phyloP scores from a whole-genome alignment of 306 rosid genomes.

The Citrullus amarus region DNA sequence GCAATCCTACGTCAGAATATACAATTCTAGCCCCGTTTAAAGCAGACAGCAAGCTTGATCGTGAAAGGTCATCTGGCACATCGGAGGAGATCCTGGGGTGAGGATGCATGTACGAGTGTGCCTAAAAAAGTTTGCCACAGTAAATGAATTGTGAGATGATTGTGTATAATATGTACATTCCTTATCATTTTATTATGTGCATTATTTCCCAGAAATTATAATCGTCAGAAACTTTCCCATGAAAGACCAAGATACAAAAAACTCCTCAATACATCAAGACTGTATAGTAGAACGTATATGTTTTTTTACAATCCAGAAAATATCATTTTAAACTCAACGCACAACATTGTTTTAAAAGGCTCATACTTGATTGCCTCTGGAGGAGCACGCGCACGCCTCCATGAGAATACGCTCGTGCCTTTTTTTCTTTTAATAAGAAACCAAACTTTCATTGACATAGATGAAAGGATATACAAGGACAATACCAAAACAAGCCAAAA shows the following conservation, averaged over 20 bases:
- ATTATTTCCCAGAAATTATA: neutral
- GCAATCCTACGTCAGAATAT: constrained; percentile 52
- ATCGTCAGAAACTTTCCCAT: neutral
- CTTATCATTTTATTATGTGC: neutral
- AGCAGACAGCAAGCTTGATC: constrained; percentile 43
- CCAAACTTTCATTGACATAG: too few species aligned
- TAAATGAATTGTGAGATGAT: constrained; percentile 10
- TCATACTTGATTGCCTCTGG: neutral
- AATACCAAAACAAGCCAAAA: too few species aligned
- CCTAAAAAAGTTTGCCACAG: constrained; percentile 29
- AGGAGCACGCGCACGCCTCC: neutral
- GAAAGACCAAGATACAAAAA: neutral
- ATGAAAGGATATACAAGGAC: too few species aligned
- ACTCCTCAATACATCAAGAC: neutral
- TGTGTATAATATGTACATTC: neutral
- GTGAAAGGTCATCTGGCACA: constrained; percentile 55
- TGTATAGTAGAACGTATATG: neutral
- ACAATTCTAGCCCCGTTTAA: constrained; percentile 64
- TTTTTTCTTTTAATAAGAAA: too few species aligned
- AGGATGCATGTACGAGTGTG: constrained; percentile 74
- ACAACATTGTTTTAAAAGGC: neutral
- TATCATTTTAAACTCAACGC: neutral
- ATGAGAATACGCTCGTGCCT: neutral
- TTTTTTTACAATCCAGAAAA: neutral
- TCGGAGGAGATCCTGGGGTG: constrained; percentile 78